These are phyloP conservation scores for Entelexis sorbosivorans DNA, from an alignment of 1,139 yeast genomes.

Conservation along the genomic window DNA sequence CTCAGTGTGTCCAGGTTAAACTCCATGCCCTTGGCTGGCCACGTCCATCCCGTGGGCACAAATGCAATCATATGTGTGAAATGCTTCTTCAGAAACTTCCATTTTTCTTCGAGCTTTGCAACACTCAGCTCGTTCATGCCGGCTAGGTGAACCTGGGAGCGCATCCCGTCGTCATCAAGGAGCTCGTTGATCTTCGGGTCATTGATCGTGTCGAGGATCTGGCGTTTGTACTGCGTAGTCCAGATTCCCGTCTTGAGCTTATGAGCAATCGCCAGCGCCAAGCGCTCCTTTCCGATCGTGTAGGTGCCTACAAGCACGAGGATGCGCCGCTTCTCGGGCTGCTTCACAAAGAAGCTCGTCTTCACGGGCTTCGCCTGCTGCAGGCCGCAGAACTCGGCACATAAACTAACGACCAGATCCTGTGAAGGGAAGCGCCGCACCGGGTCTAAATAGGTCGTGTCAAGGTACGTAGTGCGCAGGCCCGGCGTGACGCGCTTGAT, in stretches of 20 bases:
- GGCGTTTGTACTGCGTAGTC: constrained; percentile 40
- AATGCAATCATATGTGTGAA: constrained; percentile 30
- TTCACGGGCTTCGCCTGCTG: constrained; percentile 25
- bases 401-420: constrained; percentile 47
- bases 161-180: constrained; percentile 37
- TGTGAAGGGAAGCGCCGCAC: constrained; percentile 69
- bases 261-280: constrained; percentile 61
- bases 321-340: constrained; percentile 17
- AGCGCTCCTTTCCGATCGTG: constrained; percentile 78
- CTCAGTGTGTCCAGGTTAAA: constrained; percentile 12
- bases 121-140: constrained; percentile 44
- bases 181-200: constrained; percentile 34
- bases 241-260: constrained; percentile 44
- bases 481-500: constrained; percentile 25
- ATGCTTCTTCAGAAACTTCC: constrained; percentile 23
- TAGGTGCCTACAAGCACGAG: constrained; percentile 79
- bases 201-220: constrained; percentile 35
- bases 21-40: constrained; percentile 27
- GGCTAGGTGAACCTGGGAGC: constrained; percentile 58
- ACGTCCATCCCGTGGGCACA: constrained; percentile 82
- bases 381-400: constrained; percentile 45
- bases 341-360: constrained; percentile 16
- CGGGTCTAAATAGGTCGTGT: constrained; percentile 79
- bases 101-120: constrained; percentile 27
- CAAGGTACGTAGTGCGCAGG: constrained; percentile 39